A percentile compares a stretch with the other conserved stretches of the same genome.
phyloP scores from a whole-genome alignment of 768 basidiomycete species.

The Boletus rubropictus region DNA sequence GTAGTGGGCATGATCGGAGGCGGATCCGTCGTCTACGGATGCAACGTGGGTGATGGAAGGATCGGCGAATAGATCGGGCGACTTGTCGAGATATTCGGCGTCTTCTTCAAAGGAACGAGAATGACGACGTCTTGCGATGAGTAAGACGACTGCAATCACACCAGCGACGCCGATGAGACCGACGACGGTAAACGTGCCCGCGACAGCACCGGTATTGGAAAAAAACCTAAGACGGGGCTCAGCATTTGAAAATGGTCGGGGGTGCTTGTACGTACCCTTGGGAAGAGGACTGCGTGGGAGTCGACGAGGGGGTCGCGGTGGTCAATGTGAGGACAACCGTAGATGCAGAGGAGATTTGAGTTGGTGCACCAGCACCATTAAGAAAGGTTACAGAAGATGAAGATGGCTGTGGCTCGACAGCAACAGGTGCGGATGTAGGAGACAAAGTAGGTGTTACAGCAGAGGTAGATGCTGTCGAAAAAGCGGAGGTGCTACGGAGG shows the following conservation, averaged over 20 bases:
- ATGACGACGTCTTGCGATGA: conserved; percentile 29
- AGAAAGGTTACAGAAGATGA: neutral
- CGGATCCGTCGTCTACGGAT: conserved; percentile 12
- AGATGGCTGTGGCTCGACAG: neutral
- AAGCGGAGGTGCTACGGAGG: neutral
- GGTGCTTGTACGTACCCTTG: conserved; percentile 13
- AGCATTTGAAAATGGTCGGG: neutral
- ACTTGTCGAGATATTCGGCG: conserved; percentile 26
- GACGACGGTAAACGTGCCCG: conserved; percentile 39
- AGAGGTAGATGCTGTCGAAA: neutral
- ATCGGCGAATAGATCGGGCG: conserved; percentile 5
- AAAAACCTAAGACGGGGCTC: conserved; percentile 36
- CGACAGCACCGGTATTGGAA: conserved; percentile 41
- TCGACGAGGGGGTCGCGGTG: conserved; percentile 11
- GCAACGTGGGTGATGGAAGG: conserved; percentile 8
- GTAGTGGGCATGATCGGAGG: conserved; percentile 23
- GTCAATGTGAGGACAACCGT: neutral
- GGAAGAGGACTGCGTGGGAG: conserved; percentile 14
- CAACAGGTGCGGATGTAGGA: neutral
- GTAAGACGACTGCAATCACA: conserved; percentile 25
- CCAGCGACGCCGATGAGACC: conserved; percentile 33
- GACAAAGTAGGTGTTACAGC: conserved; percentile 2
- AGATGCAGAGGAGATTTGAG: neutral
- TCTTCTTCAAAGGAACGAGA: conserved; percentile 24
- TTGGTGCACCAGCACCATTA: neutral